Base-by-base conservation (phyloP, 1,139 yeast genomes). In the Blastobotrys raffinosifermentans region DNA sequence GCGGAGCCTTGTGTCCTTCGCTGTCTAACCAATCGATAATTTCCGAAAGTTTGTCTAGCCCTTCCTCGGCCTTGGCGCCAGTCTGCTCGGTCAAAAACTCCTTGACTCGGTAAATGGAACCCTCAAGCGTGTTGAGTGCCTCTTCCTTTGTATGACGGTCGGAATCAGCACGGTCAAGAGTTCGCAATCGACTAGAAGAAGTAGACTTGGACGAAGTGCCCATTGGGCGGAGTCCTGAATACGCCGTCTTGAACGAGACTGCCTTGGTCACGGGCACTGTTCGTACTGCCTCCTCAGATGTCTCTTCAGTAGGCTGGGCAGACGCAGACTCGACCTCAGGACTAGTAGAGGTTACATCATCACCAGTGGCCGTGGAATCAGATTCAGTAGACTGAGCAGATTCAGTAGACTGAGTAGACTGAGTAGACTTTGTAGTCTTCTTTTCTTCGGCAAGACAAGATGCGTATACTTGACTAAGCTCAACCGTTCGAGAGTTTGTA, bases 11-110 rank as follows among this genome's bases (percentile, higher is more conserved):
- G 39, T 77, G 83, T 38, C 85, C 73, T 16, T 80, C 89, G 48
- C 73, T 77, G 38, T 85, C 94, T 26, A 86, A 64, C 95, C 95
- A 85, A 45, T 82, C 93, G 36, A 82, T 62, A 17, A 70, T 63
- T 17, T 76, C 79, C 20, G 64, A 70, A 2, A 60, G 42, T 15
- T 34, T 43, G 23, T 46, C 45, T 3, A 35, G 21, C 35, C 46
- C 26, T 30, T 43, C 41, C 22, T 16, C 14, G 15, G 19, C 31
- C 10, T 38, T 42, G 6, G 39, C 37, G 6, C 35, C 36, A 8
- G 34, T 17, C 14, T 43, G 45, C 9, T 29, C 37, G 8, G 29
- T 19, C 16, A 46, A 32, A 19, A 41, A 34, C 19, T 49, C 55
- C 21, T 59, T 55, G 11, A 57, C 54, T 37, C 55, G 45, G 46